phyloP scores from a whole-genome alignment of 2,329 filamentous ascomycete genomes.

The Bipolaris victoriae region DNA sequence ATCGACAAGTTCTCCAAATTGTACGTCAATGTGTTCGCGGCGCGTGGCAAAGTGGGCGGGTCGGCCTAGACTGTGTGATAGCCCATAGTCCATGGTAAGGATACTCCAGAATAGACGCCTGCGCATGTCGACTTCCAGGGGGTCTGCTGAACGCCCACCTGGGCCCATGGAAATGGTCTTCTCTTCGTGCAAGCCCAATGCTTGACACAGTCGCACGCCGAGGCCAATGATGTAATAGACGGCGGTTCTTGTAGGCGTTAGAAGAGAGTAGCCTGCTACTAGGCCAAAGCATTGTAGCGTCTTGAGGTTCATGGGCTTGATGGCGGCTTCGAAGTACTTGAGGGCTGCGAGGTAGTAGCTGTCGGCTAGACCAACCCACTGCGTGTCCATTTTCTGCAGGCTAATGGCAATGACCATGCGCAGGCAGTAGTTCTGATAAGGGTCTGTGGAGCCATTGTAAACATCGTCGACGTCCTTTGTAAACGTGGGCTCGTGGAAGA shows the following conservation, averaged over 20 bases:
- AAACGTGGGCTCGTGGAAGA: slow-evolving; percentile 83
- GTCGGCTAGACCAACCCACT: slow-evolving; percentile 92
- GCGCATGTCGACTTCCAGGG: slow-evolving; percentile 85
- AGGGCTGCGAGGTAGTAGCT: slow-evolving; percentile 93
- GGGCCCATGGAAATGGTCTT: slow-evolving; percentile 76
- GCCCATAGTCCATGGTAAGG: slow-evolving; percentile 83
- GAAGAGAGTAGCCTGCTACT: slow-evolving; percentile 87
- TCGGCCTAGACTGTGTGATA: slow-evolving; percentile 86
- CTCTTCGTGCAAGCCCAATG: slow-evolving; percentile 85
- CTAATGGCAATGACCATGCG: slow-evolving; percentile 94
- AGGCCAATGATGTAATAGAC: slow-evolving; percentile 93
- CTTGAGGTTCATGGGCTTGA: slow-evolving; percentile 86
- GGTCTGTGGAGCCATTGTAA: slow-evolving; percentile 74
- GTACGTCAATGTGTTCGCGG: slow-evolving; percentile 82
- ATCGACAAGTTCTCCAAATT: slow-evolving; percentile 81
- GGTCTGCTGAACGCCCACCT: slow-evolving; percentile 66
- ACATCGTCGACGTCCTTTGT: slow-evolving; percentile 78
- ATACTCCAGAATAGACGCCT: slow-evolving; percentile 88
- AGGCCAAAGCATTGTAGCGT: slow-evolving; percentile 89
- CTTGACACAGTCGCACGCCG: slow-evolving; percentile 85
- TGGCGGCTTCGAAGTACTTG: slow-evolving; percentile 78
- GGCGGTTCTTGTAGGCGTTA: slow-evolving; percentile 89
- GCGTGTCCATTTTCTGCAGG: slow-evolving; percentile 86
- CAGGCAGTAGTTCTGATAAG: slow-evolving; percentile 86
- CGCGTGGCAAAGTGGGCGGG: slow-evolving; percentile 84